Base-by-base conservation (phyloP, 345 rosid species). In the Atalantia buxifolia region DNA sequence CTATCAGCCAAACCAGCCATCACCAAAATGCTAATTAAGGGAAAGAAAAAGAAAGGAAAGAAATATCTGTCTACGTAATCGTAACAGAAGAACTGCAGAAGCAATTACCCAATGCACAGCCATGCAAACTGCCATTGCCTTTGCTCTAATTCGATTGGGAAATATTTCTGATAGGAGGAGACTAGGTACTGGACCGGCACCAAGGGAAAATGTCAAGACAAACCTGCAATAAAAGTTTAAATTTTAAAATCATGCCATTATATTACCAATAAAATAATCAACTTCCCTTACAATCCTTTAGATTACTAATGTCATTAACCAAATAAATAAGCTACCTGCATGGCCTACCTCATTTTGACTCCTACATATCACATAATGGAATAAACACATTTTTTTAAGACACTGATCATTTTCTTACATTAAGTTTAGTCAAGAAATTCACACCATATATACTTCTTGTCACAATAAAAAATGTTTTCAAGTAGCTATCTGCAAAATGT, bases 131-230 rank as follows among this genome's bases (percentile, higher is more conserved):
- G 99, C 91, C 92, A 95, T 87, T 72, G 98, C 96, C 84, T 92
- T 95, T 40, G 94, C 99, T 76, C 97, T 90, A 75, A 93, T 89
- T 69, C 91, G 92, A 83, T 84, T 86, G 38, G 98, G 94, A 77
- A 94, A 91, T 87, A 91, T 93, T 88, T 95, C 97, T 76, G 99
- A 91, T 66, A 95, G 84, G 64, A 93, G 96, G 68, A 93, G 89
- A 81, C 94, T 79, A 69, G 98, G 99, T 76, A 95, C 97, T 65
- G 98, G 98, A 83, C 98, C 99, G 77, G 96, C 98, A 81, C 97
- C 98, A 21, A 89, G 82, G 50, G 98, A 84, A 85, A 90, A 95
- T 62, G 90, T 79, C 77, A 91, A 82, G 79, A 95, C 98, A 86
- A 90, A 85, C 90, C 98, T 95, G 94, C 89, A 87, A 60, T 45